A percentile compares a stretch with the other conserved stretches of the same genome.
phyloP scores from a whole-genome alignment of 805 yeast genomes.

The Sugiyamaella smithiae region DNA sequence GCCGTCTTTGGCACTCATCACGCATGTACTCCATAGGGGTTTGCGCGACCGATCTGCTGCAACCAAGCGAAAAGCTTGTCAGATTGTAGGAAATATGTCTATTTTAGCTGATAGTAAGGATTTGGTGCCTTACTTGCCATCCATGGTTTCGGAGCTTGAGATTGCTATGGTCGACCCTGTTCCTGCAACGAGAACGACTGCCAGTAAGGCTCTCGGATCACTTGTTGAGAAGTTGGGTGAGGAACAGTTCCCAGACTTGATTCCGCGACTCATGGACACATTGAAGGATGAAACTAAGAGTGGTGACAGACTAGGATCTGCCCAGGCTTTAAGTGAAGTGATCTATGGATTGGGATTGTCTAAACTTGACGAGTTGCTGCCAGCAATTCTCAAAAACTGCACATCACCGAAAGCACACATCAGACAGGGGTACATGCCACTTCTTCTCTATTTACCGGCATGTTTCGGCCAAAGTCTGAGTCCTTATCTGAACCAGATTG shows the following conservation, averaged over 20 bases:
- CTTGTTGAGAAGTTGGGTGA: slow-evolving; percentile 95
- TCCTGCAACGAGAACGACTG: slow-evolving; percentile 94
- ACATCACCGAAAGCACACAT: slow-evolving; percentile 62
- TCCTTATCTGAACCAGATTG: slow-evolving; percentile 78
- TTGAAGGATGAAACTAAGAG: slow-evolving; percentile 72
- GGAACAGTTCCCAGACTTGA: slow-evolving; percentile 87
- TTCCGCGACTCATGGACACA: slow-evolving; percentile 72
- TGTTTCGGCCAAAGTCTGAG: slow-evolving; percentile 91
- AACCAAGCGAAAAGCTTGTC: slow-evolving; percentile 91
- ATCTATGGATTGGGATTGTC: slow-evolving; percentile 85
- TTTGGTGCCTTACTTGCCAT: slow-evolving; percentile 75
- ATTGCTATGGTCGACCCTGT: slow-evolving; percentile 98
- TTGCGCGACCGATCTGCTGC: slow-evolving; percentile 91
- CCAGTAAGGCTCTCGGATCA: slow-evolving; percentile 95
- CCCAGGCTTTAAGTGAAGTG: slow-evolving; percentile 94
- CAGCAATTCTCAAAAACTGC: slow-evolving; percentile 71
- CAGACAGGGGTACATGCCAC: slow-evolving; percentile 90
- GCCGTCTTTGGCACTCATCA: slow-evolving; percentile 91
- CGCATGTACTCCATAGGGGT: slow-evolving; percentile 94
- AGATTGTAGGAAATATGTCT: slow-evolving; percentile 98
- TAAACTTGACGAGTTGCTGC: slow-evolving; percentile 86
- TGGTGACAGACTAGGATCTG: slow-evolving; percentile 95
- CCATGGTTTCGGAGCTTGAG: slow-evolving; percentile 78
- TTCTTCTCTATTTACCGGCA: slow-evolving; percentile 85
- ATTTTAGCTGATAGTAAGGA: slow-evolving; percentile 88